phyloP scores from a whole-genome alignment of 495 filamentous ascomycete genomes.

The Aspergillus incahuasiensis region DNA sequence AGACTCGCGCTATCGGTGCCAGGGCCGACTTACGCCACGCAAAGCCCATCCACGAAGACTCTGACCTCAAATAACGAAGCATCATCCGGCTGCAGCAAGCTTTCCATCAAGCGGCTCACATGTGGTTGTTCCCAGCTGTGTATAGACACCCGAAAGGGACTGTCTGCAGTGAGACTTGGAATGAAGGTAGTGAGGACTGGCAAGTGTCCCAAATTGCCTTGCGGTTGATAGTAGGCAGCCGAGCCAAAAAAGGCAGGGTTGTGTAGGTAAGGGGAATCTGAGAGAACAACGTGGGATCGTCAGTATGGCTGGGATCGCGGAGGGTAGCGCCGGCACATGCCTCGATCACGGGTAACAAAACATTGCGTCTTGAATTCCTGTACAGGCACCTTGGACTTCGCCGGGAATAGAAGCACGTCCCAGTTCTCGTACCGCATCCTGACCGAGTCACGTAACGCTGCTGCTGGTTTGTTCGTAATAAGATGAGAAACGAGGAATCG shows the following conservation, averaged over 20 bases:
- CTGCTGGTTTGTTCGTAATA: slow-evolving; percentile 4
- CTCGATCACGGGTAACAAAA: slow-evolving; percentile 64
- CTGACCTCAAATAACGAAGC: slow-evolving; percentile 61
- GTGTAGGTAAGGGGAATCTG: slow-evolving; percentile 36
- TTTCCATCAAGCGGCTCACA: slow-evolving; percentile 56
- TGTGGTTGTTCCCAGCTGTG: slow-evolving; percentile 73
- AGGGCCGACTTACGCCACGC: slow-evolving; percentile 52
- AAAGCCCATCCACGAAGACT: slow-evolving; percentile 65
- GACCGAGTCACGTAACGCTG: slow-evolving; percentile 11
- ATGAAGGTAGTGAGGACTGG: slow-evolving; percentile 76
- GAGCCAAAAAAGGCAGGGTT: slow-evolving; percentile 27
- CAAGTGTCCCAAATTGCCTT: slow-evolving; percentile 41
- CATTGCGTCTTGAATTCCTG: slow-evolving; percentile 87
- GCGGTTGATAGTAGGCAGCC: slow-evolving; percentile 22
- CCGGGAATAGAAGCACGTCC: slow-evolving; percentile 81
- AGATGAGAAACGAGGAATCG: slow-evolving; percentile 19
- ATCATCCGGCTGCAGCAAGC: slow-evolving; percentile 57
- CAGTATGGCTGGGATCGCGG: not conserved
- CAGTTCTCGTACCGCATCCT: slow-evolving; percentile 79
- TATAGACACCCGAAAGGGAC: slow-evolving; percentile 70
- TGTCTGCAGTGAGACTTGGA: slow-evolving; percentile 56
- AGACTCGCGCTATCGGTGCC: not conserved
- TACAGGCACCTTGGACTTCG: slow-evolving; percentile 57
- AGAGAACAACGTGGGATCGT: not conserved
- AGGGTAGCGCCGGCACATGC: slow-evolving; percentile 32